These are phyloP conservation scores for Liquidambar formosana DNA, from an alignment of 164 flowering plant species.

Conservation along the genomic window DNA sequence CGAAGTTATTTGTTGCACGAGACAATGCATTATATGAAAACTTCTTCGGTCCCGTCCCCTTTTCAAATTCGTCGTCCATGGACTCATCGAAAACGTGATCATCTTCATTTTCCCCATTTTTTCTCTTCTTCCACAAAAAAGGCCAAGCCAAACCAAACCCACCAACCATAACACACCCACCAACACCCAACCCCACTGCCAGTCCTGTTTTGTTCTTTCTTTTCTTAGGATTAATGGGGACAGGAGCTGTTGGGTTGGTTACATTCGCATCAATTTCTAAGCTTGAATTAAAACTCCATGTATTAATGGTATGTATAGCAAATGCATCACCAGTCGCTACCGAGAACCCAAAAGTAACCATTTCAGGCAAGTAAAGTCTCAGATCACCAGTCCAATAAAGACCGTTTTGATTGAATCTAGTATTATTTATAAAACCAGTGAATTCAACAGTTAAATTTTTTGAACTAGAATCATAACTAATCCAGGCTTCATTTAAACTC, in stretches of 20 bases:
- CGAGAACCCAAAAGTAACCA: conserved; percentile 29
- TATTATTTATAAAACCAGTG: conserved; percentile 1
- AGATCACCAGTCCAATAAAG: conserved; percentile 17
- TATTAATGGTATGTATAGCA: conserved; percentile 9
- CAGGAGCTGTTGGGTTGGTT: not conserved
- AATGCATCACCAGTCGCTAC: conserved; percentile 14
- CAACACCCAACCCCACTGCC: conserved; percentile 9
- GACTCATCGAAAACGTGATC: not conserved
- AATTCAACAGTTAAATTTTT: conserved; percentile 25
- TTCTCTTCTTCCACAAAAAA: conserved; percentile 12
- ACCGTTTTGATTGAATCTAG: not conserved
- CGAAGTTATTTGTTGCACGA: conserved; percentile 33
- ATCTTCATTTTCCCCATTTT: not conserved
- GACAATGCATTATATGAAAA: conserved; percentile 25
- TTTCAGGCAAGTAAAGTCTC: conserved; percentile 18
- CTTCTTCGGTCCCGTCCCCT: conserved; percentile 29
- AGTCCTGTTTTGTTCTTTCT: not conserved
- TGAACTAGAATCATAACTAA: conserved; percentile 33
- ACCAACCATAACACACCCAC: not conserved
- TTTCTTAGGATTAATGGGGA: no score
- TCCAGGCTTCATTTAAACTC: conserved; percentile 17
- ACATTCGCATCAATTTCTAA: not conserved
- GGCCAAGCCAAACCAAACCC: conserved; percentile 5
- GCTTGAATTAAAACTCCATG: conserved; percentile 29
- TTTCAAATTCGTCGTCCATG: conserved; percentile 21